phyloP scores from a whole-genome alignment of 768 basidiomycete species.

The Nevesoporus exiguus region DNA sequence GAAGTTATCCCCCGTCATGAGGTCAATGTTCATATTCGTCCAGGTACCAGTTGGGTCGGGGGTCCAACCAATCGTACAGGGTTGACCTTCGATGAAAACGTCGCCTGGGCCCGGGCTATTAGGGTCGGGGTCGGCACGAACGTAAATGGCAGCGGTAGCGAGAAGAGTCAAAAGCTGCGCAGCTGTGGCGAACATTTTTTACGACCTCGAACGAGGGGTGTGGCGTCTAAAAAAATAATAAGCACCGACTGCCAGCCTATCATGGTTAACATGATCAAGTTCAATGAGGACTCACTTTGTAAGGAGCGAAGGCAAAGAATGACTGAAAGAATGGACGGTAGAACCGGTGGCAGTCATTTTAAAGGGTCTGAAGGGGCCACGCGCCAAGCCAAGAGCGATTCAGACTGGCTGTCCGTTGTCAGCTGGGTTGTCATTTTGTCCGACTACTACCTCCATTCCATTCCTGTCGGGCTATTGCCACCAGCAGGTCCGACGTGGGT shows the following conservation, averaged over 20 bases:
- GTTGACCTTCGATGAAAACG: conserved; percentile 51
- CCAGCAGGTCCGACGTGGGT: background rate
- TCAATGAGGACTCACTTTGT: conserved; percentile 3
- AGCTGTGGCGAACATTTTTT: conserved; percentile 18
- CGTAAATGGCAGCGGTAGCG: conserved; percentile 32
- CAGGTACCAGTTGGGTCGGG: conserved; percentile 58
- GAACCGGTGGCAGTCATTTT: background rate
- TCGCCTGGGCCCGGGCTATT: conserved; percentile 56
- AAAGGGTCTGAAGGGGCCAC: too few species aligned
- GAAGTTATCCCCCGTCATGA: conserved; percentile 77
- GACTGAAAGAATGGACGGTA: conserved; percentile 3
- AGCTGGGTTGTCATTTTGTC: background rate
- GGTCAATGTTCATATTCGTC: conserved; percentile 69
- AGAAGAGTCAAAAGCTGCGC: conserved; percentile 15
- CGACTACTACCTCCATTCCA: background rate
- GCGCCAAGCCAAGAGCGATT: background rate
- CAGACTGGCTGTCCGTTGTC: background rate
- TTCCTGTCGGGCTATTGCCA: background rate
- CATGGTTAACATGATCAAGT: background rate
- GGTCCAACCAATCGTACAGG: conserved; percentile 58
- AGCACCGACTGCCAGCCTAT: background rate
- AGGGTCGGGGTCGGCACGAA: conserved; percentile 58
- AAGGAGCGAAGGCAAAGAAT: conserved; percentile 7
- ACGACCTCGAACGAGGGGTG: background rate
- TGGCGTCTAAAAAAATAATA: background rate